Percentiles rank a stretch among this genome's conserved stretches.
Conservation (phyloP, 805 yeast genomes). For the Hanseniaspora opuntiae region DNA sequence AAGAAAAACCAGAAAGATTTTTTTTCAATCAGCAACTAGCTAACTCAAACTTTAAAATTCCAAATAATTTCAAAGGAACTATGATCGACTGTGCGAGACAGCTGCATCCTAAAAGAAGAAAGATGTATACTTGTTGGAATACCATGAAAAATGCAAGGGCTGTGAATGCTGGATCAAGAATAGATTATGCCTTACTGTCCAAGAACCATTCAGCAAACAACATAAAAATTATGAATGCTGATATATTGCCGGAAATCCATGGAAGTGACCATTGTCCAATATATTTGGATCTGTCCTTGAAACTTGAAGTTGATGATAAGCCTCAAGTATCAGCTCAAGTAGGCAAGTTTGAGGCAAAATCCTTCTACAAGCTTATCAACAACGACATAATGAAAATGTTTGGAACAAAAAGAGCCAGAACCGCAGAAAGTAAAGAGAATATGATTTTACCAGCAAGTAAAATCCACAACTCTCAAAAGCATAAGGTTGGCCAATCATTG, state of each 20-base stretch:
- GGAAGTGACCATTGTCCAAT: slow-evolving; percentile 97
- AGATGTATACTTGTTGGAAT: slow-evolving; percentile 88
- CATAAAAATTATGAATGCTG: slow-evolving; percentile 20
- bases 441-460: neutral
- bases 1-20: slow-evolving; percentile 30
- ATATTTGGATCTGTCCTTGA: slow-evolving; percentile 45
- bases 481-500: neutral
- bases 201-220: slow-evolving; percentile 23
- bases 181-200: slow-evolving; percentile 59
- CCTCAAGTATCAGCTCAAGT: neutral
- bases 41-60: slow-evolving; percentile 21
- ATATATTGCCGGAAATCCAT: slow-evolving; percentile 51
- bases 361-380: slow-evolving; percentile 31
- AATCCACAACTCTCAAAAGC: neutral
- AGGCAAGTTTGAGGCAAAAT: slow-evolving; percentile 42
- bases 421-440: neutral
- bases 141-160: slow-evolving; percentile 63
- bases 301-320: neutral
- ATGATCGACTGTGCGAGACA: slow-evolving; percentile 48
- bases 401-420: slow-evolving; percentile 16
- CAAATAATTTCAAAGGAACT: slow-evolving; percentile 29
- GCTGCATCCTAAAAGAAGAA: slow-evolving; percentile 38
- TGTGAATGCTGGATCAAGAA: slow-evolving; percentile 73
- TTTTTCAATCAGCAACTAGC: slow-evolving; percentile 35
- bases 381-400: slow-evolving; percentile 29